phyloP scores from a whole-genome alignment of 192 early-diverging fungal genomes.

The Obelidium mucronatum region DNA sequence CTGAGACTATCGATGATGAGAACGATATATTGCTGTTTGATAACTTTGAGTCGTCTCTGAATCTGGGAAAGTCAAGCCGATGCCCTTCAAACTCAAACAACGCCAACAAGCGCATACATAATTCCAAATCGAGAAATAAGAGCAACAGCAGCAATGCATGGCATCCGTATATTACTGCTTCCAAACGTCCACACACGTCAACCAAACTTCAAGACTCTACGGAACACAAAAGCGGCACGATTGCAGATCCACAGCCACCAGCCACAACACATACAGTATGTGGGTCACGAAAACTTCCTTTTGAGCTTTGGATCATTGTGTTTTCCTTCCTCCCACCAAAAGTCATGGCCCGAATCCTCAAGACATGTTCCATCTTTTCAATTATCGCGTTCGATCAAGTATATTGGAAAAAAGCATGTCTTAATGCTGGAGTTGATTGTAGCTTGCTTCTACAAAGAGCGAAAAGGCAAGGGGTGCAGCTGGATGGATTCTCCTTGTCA shows the following conservation, averaged over 20 bases:
- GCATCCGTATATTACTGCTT: background rate
- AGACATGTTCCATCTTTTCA: background rate
- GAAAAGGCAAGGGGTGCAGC: background rate
- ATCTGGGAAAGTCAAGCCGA: background rate
- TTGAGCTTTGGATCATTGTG: slow-evolving; percentile 20
- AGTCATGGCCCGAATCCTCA: background rate
- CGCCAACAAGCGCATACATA: no score
- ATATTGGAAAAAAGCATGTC: slow-evolving; percentile 29
- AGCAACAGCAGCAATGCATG: no score
- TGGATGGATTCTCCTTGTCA: slow-evolving; percentile 11
- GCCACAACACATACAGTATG: background rate
- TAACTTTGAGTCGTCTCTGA: background rate
- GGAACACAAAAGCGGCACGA: background rate
- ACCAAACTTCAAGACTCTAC: background rate
- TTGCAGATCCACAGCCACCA: background rate
- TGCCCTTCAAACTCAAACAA: background rate
- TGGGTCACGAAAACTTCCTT: slow-evolving; percentile 6
- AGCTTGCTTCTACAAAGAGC: background rate
- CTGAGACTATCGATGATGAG: background rate
- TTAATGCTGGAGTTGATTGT: slow-evolving; percentile 9
- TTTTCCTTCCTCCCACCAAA: slow-evolving; percentile 16
- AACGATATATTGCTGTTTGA: background rate
- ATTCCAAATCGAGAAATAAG: no score
- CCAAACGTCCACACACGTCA: background rate
- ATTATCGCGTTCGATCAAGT: slow-evolving; percentile 20